Evolutionary conservation across 1,284 basidiomycete species (phyloP), one percentile per base, ranked within the genome.

Genomic region (Trichosporon sp.): DNA sequence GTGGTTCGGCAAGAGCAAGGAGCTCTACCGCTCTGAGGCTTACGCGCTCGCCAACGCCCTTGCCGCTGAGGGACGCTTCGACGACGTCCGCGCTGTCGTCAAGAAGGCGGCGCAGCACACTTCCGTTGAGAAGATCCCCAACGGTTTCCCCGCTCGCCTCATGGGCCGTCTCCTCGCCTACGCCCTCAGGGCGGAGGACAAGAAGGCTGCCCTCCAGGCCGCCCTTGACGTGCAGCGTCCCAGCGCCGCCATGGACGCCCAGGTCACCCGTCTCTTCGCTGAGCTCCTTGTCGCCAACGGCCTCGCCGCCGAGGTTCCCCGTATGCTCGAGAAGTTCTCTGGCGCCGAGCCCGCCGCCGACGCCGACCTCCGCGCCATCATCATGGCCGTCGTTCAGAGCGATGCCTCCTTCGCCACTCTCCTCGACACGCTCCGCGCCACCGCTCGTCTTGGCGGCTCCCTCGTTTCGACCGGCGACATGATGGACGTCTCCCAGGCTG

Each of bases 1-100:
- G 10, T 93, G 92, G 92, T 92, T 91, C 78, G 85, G 90, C 68
- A 46, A 46, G 37, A 1, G 2, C 19, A 37, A 40, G 14, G 26
- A 38, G 5, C 12, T 32, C 16, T 8, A 21, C 5, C 54, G 56
- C 26, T 14, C 37, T 1, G 48, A 19, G 4, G 12, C 65, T 2
- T 65, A 67, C 31, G 70, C 51, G 8, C 40, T 73, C 19, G 69
- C 91, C 10, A 86, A 89, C 37, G 84, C 85, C 1, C 85, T 92
- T 11, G 87, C 87, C 0, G 78, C 80, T 14, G 78, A 84, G 6
- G 85, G 84, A 14, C 86, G 86, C 78, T 76, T 89, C 7, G 81
- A 84, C 0, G 88, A 91, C 26, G 71, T 71, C 0, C 26, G 59
- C 8, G 16, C 38, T 12, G 43, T 31, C 19, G 26, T 63, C 32